phyloP scores from a whole-genome alignment of 108 stramenopile species.

The Pseudonitzschia pungens region DNA sequence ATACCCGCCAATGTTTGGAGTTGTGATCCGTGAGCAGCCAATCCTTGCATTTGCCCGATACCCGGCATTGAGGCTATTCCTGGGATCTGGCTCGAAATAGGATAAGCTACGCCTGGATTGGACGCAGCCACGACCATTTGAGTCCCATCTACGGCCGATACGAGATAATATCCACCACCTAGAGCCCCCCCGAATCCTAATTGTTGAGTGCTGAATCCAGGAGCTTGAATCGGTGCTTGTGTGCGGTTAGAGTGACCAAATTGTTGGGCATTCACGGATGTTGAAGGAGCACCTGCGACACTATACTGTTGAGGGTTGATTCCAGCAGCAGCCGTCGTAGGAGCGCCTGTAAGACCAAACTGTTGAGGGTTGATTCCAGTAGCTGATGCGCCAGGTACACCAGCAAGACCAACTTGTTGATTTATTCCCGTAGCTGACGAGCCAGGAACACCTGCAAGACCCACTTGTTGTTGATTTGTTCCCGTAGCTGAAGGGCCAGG shows the following conservation, averaged over 20 bases:
- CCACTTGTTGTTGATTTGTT: no score
- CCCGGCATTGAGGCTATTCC: background rate
- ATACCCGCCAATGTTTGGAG: background rate
- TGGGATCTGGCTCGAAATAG: background rate
- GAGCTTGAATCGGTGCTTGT: constrained; percentile 1
- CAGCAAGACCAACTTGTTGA: background rate
- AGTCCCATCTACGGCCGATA: constrained; percentile 21
- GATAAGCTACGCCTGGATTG: background rate
- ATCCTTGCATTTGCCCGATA: background rate
- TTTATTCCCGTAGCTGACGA: no score
- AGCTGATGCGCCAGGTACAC: background rate
- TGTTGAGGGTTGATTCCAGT: constrained; percentile 3
- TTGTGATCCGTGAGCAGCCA: background rate
- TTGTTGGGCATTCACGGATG: background rate
- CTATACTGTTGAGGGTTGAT: background rate
- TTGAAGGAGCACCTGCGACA: background rate
- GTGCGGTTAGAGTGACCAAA: background rate
- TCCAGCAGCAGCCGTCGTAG: background rate
- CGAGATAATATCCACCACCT: constrained; percentile 22
- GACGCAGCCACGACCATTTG: constrained; percentile 17
- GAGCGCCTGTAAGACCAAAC: background rate
- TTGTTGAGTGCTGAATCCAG: background rate
- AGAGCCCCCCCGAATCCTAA: background rate
- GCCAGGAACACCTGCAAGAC: no score
- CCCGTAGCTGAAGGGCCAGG: background rate